These are phyloP conservation scores for Alnus rubra DNA, from an alignment of 306 rosid genomes.

Conservation along the genomic window DNA sequence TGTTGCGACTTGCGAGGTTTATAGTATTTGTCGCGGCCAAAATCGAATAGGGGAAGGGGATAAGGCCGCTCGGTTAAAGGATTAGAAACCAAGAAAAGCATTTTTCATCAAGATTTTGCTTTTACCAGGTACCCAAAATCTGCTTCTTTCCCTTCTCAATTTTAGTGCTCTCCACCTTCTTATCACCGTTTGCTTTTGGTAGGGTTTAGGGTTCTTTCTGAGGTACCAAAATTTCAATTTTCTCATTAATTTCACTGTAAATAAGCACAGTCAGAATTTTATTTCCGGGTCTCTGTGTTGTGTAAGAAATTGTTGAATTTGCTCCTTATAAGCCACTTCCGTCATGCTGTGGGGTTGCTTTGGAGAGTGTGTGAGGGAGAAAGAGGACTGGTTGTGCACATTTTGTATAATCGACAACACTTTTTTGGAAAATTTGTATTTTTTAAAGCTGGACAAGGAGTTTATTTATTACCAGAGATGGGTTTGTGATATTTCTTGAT, in stretches of 20 bases:
- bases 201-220: neutral
- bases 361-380: neutral
- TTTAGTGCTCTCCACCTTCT: neutral
- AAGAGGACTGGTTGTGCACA: neutral
- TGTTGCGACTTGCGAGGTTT: neutral
- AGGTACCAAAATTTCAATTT: neutral
- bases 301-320: neutral
- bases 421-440: neutral
- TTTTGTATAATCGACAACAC: neutral
- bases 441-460: neutral
- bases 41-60: neutral
- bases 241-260: neutral
- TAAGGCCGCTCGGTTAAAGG: neutral
- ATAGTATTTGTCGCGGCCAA: neutral
- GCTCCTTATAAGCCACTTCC: neutral
- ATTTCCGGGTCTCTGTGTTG: neutral
- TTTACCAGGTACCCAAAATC: neutral
- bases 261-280: neutral
- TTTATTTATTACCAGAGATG: neutral
- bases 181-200: neutral
- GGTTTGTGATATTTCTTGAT: neutral
- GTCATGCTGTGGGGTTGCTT: neutral
- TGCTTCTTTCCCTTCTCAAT: neutral
- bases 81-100: neutral
- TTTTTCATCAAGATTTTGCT: neutral